Evolutionary conservation across 2,329 filamentous ascomycete genomes (phyloP), one percentile per base, ranked within the genome.

Genomic region (Xylariaceae sp.): DNA sequence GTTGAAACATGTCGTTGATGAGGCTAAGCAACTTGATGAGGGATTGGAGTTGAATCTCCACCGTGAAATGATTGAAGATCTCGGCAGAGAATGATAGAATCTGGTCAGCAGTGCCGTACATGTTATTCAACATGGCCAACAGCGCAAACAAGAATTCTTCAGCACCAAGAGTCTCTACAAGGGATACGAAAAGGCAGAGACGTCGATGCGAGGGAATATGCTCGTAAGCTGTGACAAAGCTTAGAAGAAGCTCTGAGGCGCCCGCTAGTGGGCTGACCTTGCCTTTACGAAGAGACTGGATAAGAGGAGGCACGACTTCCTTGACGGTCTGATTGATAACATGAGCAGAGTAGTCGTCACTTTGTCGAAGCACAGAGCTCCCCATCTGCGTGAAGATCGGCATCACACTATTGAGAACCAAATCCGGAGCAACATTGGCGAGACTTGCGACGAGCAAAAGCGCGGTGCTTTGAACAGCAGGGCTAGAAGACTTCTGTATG

Each of bases 321-420:
- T 89, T 87, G 54, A 98, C 90, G 2, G 93, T 97, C 69, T 89
- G 89, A 55, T 94, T 89, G 43, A 96, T 91, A 24, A 98, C 91
- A 61, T 95, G 88, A 11, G 90, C 89, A 17, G 93, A 97, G 67
- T 96, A 97, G 54, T 97, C 91, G 56, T 98, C 94, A 54, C 88
- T 89, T 66, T 96, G 91, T 37, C 87, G 83, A 37, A 98, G 76
- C 16, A 96, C 84, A 3, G 88, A 95, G 33, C 85, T 86, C 32
- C 91, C 89, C 84, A 97, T 96, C 61, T 97, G 96, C 0, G 93
- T 97, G 67, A 98, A 98, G 39, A 98, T 91, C 11, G 93, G 93
- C 93, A 98, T 98, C 40, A 98, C 88, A 54, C 89, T 96, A 66
- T 98, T 91, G 43, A 98, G 74, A 3, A 98, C 88, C 36, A 95